These are phyloP conservation scores for Tricholomella constricta DNA, from an alignment of 768 basidiomycete species.

Conservation along the genomic window DNA sequence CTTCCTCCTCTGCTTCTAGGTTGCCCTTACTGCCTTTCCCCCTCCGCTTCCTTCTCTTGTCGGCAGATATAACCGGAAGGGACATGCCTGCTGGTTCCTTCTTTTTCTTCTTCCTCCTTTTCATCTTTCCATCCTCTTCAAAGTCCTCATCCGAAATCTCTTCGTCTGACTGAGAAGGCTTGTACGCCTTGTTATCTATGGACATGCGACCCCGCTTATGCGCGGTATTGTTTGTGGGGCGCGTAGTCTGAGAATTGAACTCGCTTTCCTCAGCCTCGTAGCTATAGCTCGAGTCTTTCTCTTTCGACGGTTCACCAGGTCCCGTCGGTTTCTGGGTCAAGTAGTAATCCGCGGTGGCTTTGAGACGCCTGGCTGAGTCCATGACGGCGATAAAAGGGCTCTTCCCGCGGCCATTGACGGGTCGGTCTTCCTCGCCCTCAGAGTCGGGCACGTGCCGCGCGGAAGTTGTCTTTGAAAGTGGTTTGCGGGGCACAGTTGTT, in stretches of 20 bases:
- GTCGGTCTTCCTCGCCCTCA: constrained; percentile 54
- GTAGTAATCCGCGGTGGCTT: constrained; percentile 62
- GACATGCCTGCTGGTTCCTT: constrained; percentile 59
- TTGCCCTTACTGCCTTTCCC: constrained; percentile 47
- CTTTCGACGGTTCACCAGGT: constrained; percentile 44
- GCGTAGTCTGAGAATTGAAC: constrained; percentile 37
- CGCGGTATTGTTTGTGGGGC: constrained; percentile 23
- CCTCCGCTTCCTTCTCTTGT: constrained; percentile 61
- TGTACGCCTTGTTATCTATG: constrained; percentile 80
- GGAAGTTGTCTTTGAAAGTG: constrained; percentile 58
- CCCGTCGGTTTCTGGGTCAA: constrained; percentile 64
- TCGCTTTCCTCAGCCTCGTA: constrained; percentile 78
- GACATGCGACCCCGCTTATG: constrained; percentile 67
- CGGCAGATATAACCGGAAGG: constrained; percentile 67
- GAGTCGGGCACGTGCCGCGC: constrained; percentile 66
- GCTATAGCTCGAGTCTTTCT: constrained; percentile 64
- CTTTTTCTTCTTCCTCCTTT: constrained; percentile 55
- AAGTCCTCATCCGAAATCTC: constrained; percentile 65
- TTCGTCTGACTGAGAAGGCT: constrained; percentile 62
- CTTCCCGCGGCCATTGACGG: constrained; percentile 53
- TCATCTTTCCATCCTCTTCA: constrained; percentile 53
- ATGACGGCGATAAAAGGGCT: constrained; percentile 68
- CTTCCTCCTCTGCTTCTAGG: constrained; percentile 50
- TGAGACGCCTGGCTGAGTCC: constrained; percentile 54
- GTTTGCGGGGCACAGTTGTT: constrained; percentile 39